phyloP scores from a whole-genome alignment of 2,329 filamentous ascomycete species.

The Penicillium aurantiogriseum region DNA sequence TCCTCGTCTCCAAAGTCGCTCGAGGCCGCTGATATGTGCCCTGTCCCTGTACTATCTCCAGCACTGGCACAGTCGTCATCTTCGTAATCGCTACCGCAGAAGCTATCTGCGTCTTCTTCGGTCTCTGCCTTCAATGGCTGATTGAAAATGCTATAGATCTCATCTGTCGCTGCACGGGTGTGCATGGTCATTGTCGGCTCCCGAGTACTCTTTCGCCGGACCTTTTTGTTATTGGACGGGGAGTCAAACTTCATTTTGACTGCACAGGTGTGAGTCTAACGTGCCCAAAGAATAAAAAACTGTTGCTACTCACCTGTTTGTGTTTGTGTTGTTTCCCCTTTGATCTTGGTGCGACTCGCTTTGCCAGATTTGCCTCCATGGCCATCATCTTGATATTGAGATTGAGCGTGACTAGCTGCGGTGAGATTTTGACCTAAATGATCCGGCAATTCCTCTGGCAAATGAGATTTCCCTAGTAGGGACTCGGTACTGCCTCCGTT shows the following conservation, averaged over 20 bases:
- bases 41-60: slow-evolving; percentile 79
- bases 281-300: slow-evolving; percentile 16
- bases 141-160: slow-evolving; percentile 97
- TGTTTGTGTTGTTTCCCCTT: slow-evolving; percentile 63
- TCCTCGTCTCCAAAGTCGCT: slow-evolving; percentile 67
- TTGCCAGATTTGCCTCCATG: slow-evolving; percentile 38
- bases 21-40: slow-evolving; percentile 61
- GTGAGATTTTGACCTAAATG: slow-evolving; percentile 35
- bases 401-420: slow-evolving; percentile 23
- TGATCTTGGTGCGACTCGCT: slow-evolving; percentile 75
- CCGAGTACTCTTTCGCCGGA: slow-evolving; percentile 69
- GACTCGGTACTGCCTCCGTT: slow-evolving; percentile 30
- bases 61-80: slow-evolving; percentile 77
- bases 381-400: slow-evolving; percentile 21
- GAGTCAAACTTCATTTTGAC: slow-evolving; percentile 94
- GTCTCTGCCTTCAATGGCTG: slow-evolving; percentile 65
- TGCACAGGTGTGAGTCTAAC: slow-evolving; percentile 41
- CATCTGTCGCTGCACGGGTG: slow-evolving; percentile 90
- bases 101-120: slow-evolving; percentile 59
- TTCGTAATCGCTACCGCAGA: slow-evolving; percentile 65
- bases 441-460: slow-evolving; percentile 26
- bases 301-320: slow-evolving; percentile 71
- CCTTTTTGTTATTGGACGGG: slow-evolving; percentile 75
- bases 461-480: slow-evolving; percentile 15
- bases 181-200: slow-evolving; percentile 99